Evolutionary conservation across 106 monocot species (phyloP), one percentile per base, ranked within the genome.

Genomic region (Narthecium ossifragum): DNA sequence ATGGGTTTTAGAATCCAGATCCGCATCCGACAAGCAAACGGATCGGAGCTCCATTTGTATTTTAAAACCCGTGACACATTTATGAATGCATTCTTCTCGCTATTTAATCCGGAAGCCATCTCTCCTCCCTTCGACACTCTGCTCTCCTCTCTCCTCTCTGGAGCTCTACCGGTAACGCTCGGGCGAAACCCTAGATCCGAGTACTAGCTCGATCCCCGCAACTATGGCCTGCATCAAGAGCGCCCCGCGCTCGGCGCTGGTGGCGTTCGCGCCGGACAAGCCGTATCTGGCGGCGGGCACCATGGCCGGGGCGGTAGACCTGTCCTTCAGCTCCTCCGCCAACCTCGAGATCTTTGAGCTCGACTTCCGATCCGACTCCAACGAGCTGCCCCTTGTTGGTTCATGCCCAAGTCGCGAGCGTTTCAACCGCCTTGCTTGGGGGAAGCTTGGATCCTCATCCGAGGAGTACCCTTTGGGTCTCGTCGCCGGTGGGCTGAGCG

Each of bases 301-400:
- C 31, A 78, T 96, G 83, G 83, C 83, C 38, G 96, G 96, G 31
- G 96, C 96, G 2, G 83, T 96, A 47, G 90, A 90, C 64, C 83
- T 84, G 8, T 80, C 83, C 46, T 96, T 90, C 78, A 86, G 86
- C 72, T 86, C 86, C 22, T 75, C 83, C 32, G 90, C 96, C 30
- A 96, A 84, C 64, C 78, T 96, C 34, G 96, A 96, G 81, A 90
- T 96, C 67, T 96, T 90, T 70, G 64, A 74, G 32, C 67, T 96
- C 26, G 96, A 96, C 36, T 84, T 96, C 73, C 65, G 48, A 34
- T 86, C 86, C 12, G 90, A 90, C 25, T 66, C 25, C 26, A 67
- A 33, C 17, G 86, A 96, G 14, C 78, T 90, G 28, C 80, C 83
- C 6, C 28, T 90, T 36, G 75, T 60, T 34, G 96, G 73, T 34